phyloP scores from a whole-genome alignment of 495 filamentous ascomycete genomes.

The Bacidia gigantensis region DNA sequence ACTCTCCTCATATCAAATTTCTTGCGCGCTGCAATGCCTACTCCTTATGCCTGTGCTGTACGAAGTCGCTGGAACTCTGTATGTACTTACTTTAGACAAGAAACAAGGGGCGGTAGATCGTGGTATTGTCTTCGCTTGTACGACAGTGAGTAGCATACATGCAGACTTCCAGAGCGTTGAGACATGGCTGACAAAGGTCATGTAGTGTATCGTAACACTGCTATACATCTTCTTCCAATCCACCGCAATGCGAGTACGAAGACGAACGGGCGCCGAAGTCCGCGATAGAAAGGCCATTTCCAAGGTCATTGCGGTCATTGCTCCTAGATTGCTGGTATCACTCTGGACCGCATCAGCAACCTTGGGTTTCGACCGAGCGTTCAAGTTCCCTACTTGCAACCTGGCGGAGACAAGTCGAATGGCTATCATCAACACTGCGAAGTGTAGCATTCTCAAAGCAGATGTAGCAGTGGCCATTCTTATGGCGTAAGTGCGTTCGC shows the following conservation, averaged over 20 bases:
- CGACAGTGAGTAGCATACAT: not conserved
- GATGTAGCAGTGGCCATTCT: not conserved
- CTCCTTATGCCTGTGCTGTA: not conserved
- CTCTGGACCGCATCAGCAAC: not conserved
- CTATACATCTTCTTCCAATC: not conserved
- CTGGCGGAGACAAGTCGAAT: not conserved
- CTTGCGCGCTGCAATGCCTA: not conserved
- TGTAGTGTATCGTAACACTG: not conserved
- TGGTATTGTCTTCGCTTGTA: not conserved
- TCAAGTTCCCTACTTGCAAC: not conserved
- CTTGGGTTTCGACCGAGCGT: not conserved
- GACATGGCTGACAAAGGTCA: not conserved
- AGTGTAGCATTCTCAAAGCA: not conserved
- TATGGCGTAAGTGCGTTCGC: not conserved
- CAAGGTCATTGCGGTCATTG: not conserved
- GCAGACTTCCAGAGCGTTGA: not conserved
- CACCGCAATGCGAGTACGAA: not conserved
- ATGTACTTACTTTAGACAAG: not conserved
- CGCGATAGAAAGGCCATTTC: not conserved
- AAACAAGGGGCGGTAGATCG: not conserved
- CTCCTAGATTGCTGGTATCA: not conserved
- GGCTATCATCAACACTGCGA: not conserved
- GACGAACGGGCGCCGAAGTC: not conserved
- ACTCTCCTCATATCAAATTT: not conserved
- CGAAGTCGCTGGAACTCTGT: not conserved